Percentiles rank a stretch among this genome's conserved stretches.
phyloP scores from a whole-genome alignment of 306 rosid species.

The Ceratonia siliqua region DNA sequence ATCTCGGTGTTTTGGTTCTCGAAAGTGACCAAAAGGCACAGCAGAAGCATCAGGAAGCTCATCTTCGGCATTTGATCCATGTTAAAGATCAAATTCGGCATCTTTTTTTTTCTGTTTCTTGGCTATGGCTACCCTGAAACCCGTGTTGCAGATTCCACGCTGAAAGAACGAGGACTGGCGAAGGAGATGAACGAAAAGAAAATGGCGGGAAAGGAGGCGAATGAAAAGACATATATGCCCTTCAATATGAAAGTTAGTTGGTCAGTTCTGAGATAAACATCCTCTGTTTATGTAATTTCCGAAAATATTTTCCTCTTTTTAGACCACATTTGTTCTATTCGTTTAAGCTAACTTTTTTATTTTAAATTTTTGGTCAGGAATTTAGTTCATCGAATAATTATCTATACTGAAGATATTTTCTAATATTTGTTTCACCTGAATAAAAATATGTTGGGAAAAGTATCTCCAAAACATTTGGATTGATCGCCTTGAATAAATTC shows the following conservation, averaged over 20 bases:
- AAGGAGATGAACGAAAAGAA: neutral
- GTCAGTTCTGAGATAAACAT: neutral
- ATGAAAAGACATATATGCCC: conserved; percentile 20
- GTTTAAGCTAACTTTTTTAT: neutral
- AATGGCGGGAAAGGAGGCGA: neutral
- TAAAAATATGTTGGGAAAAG: too few species aligned
- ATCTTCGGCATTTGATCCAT: neutral
- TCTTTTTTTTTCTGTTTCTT: neutral
- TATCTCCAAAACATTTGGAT: too few species aligned
- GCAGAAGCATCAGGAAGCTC: neutral
- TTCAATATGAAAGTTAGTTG: neutral
- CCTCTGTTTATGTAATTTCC: too few species aligned
- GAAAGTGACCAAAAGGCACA: neutral
- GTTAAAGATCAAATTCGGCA: neutral
- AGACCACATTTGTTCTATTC: neutral
- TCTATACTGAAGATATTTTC: too few species aligned
- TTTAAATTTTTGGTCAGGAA: neutral
- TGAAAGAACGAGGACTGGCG: neutral
- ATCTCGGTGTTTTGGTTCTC: neutral
- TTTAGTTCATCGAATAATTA: neutral
- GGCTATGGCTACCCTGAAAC: neutral
- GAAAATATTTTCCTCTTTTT: neutral
- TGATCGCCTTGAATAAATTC: neutral
- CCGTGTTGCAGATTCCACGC: neutral
- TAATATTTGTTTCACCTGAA: too few species aligned